A percentile compares a stretch with the other conserved stretches of the same genome.
Evolutionary conservation across 2,329 filamentous ascomycete species (phyloP).

Genomic region (Metarhizium sp.): DNA sequence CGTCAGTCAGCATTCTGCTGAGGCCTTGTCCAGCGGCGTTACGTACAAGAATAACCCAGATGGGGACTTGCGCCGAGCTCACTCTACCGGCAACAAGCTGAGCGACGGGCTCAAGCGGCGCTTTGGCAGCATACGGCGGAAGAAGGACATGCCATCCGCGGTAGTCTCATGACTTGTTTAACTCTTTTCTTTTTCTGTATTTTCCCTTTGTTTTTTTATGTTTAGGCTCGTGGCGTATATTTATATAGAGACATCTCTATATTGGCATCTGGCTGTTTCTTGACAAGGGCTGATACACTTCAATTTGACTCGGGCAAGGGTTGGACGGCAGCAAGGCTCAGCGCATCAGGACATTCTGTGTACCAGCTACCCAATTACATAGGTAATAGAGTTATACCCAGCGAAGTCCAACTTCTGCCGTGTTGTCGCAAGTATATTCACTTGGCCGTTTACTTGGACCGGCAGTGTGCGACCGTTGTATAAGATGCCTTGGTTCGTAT

Average conservation of each 20-base stretch:
- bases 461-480: too few species aligned
- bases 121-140: slow-evolving; percentile 42
- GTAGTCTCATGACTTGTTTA: background rate
- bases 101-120: slow-evolving; percentile 43
- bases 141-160: slow-evolving; percentile 20
- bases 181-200: background rate
- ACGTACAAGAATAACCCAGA: slow-evolving; percentile 13
- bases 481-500: too few species aligned
- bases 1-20: slow-evolving; percentile 26
- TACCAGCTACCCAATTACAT: background rate
- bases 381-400: background rate
- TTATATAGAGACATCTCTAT: too few species aligned
- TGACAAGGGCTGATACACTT: too few species aligned
- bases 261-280: too few species aligned
- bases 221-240: background rate
- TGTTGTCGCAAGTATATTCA: too few species aligned
- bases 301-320: too few species aligned
- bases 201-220: background rate
- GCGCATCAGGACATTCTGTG: background rate
- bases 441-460: too few species aligned
- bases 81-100: slow-evolving; percentile 34
- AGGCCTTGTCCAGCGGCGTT: slow-evolving; percentile 13
- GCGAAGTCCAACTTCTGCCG: background rate
- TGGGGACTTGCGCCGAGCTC: slow-evolving; percentile 24
- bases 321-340: background rate